phyloP scores from a whole-genome alignment of 2,329 filamentous ascomycete genomes.

The Zymoseptoria pseudotritici region DNA sequence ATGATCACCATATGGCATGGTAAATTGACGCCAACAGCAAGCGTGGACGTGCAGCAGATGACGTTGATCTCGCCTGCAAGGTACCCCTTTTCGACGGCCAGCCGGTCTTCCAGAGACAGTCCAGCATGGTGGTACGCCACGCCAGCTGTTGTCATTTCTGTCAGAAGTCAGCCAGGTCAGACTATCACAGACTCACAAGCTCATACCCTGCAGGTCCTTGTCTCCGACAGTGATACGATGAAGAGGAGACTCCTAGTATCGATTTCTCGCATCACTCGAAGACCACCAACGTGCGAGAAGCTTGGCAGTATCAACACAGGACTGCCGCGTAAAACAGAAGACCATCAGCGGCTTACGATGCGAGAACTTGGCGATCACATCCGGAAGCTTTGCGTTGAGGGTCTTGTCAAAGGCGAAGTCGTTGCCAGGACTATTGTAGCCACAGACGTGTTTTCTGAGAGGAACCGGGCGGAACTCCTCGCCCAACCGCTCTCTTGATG shows the following conservation, averaged over 20 bases:
- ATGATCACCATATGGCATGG: slow-evolving; percentile 59
- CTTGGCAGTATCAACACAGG: slow-evolving; percentile 60
- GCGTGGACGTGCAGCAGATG: slow-evolving; percentile 80
- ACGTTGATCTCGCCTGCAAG: slow-evolving; percentile 65
- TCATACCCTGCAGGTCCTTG: slow-evolving; percentile 52
- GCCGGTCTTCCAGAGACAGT: slow-evolving; percentile 56
- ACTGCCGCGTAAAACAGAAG: slow-evolving; percentile 72
- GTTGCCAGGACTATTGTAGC: slow-evolving; percentile 57
- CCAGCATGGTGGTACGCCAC: slow-evolving; percentile 82
- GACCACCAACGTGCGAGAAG: slow-evolving; percentile 61
- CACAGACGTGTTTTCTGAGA: slow-evolving; percentile 68
- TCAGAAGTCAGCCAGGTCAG: slow-evolving; percentile 17
- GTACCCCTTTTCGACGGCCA: slow-evolving; percentile 60
- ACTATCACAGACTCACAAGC: not conserved
- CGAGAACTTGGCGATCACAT: slow-evolving; percentile 59
- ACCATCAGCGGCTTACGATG: slow-evolving; percentile 70
- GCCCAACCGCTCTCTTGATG: slow-evolving; percentile 61
- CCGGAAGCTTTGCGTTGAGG: slow-evolving; percentile 58
- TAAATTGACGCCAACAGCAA: slow-evolving; percentile 76
- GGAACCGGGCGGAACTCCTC: slow-evolving; percentile 75
- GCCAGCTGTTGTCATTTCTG: slow-evolving; percentile 47
- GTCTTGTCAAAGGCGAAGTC: slow-evolving; percentile 70
- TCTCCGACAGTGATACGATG: slow-evolving; percentile 47
- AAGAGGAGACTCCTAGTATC: slow-evolving; percentile 57
- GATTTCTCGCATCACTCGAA: slow-evolving; percentile 42